phyloP scores from a whole-genome alignment of 2,329 filamentous ascomycete genomes.

The Paraphoma chrysanthemicola region DNA sequence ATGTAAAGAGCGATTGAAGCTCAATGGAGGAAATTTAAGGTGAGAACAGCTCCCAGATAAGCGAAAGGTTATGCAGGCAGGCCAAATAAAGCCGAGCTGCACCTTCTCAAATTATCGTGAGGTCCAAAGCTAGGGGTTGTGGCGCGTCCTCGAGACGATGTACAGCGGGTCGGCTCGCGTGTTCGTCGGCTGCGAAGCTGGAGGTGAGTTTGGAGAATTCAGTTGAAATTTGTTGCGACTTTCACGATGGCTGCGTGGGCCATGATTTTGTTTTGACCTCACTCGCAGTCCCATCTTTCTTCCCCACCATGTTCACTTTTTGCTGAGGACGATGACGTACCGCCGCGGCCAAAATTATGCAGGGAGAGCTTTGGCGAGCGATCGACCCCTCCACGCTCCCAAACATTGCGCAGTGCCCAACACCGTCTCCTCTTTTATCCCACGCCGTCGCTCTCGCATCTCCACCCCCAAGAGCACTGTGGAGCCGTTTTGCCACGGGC shows the following conservation, averaged over 20 bases:
- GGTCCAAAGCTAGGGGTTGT: neutral
- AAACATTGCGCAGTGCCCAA: conserved; percentile 10
- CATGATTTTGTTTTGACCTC: conserved; percentile 14
- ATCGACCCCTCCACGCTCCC: conserved; percentile 12
- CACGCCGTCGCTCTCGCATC: conserved; percentile 20
- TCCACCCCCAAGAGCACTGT: conserved; percentile 27
- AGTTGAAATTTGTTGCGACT: conserved; percentile 7
- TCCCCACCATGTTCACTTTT: conserved; percentile 25
- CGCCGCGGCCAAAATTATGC: conserved; percentile 18
- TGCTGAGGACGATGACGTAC: conserved; percentile 33
- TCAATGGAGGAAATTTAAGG: conserved; percentile 1
- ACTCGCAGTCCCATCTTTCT: conserved; percentile 17
- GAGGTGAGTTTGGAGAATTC: neutral
- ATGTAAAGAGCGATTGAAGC: conserved; percentile 10
- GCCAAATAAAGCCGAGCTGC: conserved; percentile 1
- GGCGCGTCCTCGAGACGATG: conserved; percentile 1
- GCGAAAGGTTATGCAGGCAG: conserved; percentile 8
- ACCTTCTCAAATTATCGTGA: conserved; percentile 12
- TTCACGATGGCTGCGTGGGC: conserved; percentile 14
- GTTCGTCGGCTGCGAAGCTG: conserved; percentile 8
- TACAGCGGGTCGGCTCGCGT: conserved; percentile 16
- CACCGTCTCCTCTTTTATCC: conserved; percentile 27
- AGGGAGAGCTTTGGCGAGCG: conserved; percentile 31
- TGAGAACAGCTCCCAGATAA: conserved; percentile 7
- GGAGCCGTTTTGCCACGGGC: conserved; percentile 9